Evolutionary conservation across 2,329 filamentous ascomycete species (phyloP), one percentile per base, ranked within the genome.

Genomic region (Cytospora piceae): DNA sequence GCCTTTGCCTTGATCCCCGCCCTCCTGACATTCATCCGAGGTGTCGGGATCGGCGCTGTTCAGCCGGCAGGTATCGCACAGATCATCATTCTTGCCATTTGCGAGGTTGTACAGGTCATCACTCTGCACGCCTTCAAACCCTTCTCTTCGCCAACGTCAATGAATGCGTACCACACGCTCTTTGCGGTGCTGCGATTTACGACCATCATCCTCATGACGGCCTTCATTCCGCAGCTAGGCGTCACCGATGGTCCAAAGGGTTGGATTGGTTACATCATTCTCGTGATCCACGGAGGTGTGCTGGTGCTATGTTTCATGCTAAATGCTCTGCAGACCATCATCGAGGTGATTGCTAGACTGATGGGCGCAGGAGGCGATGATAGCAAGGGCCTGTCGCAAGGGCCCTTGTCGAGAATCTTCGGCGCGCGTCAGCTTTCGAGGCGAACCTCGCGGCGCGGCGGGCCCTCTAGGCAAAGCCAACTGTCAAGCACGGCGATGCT

Each of bases 21-120:
- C 20, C 81, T 96, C 39, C 82, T 98, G 66, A 96, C 91, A 5
- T 88, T 96, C 73, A 81, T 97, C 66, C 90, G 94, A 39, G 94
- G 93, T 65, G 88, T 98, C 69, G 92, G 93, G 24, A 92, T 99
- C 71, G 95, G 95, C 34, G 95, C 93, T 22, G 88, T 98, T 17
- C 95, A 99, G 76, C 90, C 92, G 1, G 96, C 92, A 39, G 95
- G 95, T 9, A 93, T 97, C 64, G 94, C 93, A 3, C 95, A 99
- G 77, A 86, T 99, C 64, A 91, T 97, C 29, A 82, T 98, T 53
- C 84, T 99, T 49, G 94, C 94, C 31, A 94, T 97, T 63, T 97
- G 94, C 77, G 95, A 99, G 79, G 91, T 98, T 68, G 90, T 97
- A 39, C 87, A 94, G 66, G 88, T 97, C 42, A 82, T 98, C 54